A percentile compares a stretch with the other conserved stretches of the same genome.
phyloP scores from a whole-genome alignment of 139 green algal genomes.

The Haematococcus lacustris region DNA sequence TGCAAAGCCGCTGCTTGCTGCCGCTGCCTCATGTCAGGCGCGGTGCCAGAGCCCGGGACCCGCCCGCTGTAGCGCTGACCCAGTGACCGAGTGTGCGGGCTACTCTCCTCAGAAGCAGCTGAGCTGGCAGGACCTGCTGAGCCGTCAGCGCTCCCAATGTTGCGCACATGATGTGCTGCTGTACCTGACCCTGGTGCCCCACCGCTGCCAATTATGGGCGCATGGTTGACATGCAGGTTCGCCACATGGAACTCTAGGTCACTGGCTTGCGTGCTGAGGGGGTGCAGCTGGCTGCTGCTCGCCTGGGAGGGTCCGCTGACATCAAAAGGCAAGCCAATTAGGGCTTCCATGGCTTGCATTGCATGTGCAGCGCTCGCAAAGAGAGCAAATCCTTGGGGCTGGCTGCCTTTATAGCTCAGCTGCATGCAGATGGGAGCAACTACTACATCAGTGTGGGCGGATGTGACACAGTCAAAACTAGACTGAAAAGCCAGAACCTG shows the following conservation, averaged over 20 bases:
- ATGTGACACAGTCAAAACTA: too few species aligned
- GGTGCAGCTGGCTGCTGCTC: background rate
- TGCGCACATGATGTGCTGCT: background rate
- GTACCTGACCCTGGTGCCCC: background rate
- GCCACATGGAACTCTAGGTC: too few species aligned
- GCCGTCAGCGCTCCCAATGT: background rate
- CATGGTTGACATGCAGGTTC: too few species aligned
- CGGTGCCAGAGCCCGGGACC: too few species aligned
- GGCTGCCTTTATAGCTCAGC: background rate
- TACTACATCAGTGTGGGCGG: too few species aligned
- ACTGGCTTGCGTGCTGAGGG: too few species aligned
- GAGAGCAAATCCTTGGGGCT: constrained; percentile 74
- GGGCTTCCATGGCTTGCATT: constrained; percentile 40
- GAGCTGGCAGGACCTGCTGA: too few species aligned
- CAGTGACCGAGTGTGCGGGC: background rate
- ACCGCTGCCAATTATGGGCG: too few species aligned
- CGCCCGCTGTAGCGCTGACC: background rate
- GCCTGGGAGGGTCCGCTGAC: too few species aligned
- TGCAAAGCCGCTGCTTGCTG: background rate
- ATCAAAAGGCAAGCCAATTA: constrained; percentile 54
- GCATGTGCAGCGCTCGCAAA: constrained; percentile 48
- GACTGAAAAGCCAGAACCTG: too few species aligned
- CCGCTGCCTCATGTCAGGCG: background rate
- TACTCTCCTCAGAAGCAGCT: too few species aligned
- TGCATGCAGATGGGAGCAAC: too few species aligned